These are phyloP conservation scores for Trifolium fragiferum DNA, from an alignment of 306 rosid genomes.

Conservation along the genomic window DNA sequence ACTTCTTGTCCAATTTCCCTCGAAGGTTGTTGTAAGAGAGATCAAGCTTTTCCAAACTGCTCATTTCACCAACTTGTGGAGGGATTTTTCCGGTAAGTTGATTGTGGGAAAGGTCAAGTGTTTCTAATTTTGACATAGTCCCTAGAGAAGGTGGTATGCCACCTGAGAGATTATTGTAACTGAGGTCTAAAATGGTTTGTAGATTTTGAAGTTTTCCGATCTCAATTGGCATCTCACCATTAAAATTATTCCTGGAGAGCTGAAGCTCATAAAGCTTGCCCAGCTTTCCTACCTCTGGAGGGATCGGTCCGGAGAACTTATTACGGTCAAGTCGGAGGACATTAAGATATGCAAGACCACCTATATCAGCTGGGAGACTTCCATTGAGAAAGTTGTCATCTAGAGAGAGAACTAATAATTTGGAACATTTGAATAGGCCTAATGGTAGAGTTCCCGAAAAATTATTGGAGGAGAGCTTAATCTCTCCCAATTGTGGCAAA, in stretches of 20 bases:
- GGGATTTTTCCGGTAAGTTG: constrained; percentile 84
- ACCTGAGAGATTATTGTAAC: constrained; percentile 81
- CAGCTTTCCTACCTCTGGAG: constrained; percentile 64
- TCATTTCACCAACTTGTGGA: constrained; percentile 70
- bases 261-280: constrained; percentile 75
- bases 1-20: constrained; percentile 68
- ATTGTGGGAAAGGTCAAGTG: constrained; percentile 88
- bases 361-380: constrained; percentile 70
- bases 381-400: constrained; percentile 72
- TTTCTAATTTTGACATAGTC: constrained; percentile 68
- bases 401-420: constrained; percentile 72
- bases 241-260: constrained; percentile 63
- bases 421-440: constrained; percentile 72
- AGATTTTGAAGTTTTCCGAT: constrained; percentile 84
- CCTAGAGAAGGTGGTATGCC: constrained; percentile 69
- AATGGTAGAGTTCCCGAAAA: constrained; percentile 71
- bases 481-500: constrained; percentile 75
- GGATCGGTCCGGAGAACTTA: constrained; percentile 68
- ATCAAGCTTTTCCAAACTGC: constrained; percentile 87
- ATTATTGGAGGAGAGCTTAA: constrained; percentile 74
- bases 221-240: constrained; percentile 76
- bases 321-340: constrained; percentile 72
- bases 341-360: constrained; percentile 64
- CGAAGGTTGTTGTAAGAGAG: constrained; percentile 77
- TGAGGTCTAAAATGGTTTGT: constrained; percentile 81